Evolutionary conservation across 2,329 filamentous ascomycete genomes (phyloP).

Genomic region (Fusarium sambucinum): DNA sequence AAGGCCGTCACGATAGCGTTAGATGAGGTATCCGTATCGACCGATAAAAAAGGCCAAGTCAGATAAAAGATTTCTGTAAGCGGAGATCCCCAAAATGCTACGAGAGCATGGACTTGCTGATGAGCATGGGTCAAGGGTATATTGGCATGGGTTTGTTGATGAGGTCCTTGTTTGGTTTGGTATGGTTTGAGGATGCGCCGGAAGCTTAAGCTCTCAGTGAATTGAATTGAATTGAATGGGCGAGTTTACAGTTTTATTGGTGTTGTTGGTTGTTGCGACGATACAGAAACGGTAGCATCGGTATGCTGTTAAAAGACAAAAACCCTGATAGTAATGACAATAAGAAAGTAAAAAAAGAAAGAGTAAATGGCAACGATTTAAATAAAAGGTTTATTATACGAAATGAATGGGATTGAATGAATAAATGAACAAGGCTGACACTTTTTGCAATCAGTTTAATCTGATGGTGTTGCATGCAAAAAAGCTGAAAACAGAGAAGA

Average conservation of each 20-base stretch:
- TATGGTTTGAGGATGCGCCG: slow-evolving; percentile 32
- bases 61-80: slow-evolving; percentile 18
- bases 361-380: background rate
- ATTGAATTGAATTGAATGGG: background rate
- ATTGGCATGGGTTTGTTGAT: background rate
- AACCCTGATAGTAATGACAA: background rate
- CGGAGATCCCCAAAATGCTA: slow-evolving; percentile 35
- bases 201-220: slow-evolving; percentile 6
- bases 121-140: background rate
- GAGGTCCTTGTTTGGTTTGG: slow-evolving; percentile 14
- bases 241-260: slow-evolving; percentile 1
- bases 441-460: slow-evolving; percentile 22
- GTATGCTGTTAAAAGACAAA: background rate
- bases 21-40: slow-evolving; percentile 28
- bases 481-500: slow-evolving; percentile 18
- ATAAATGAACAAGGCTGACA: slow-evolving; percentile 2
- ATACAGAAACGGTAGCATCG: background rate
- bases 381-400: background rate
- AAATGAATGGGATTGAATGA: background rate
- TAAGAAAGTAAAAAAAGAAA: background rate
- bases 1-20: slow-evolving; percentile 25
- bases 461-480: background rate
- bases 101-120: slow-evolving; percentile 24
- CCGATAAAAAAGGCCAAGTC: slow-evolving; percentile 26
- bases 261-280: background rate